phyloP scores from a whole-genome alignment of 345 rosid species.

The Aquilaria yunnanensis region DNA sequence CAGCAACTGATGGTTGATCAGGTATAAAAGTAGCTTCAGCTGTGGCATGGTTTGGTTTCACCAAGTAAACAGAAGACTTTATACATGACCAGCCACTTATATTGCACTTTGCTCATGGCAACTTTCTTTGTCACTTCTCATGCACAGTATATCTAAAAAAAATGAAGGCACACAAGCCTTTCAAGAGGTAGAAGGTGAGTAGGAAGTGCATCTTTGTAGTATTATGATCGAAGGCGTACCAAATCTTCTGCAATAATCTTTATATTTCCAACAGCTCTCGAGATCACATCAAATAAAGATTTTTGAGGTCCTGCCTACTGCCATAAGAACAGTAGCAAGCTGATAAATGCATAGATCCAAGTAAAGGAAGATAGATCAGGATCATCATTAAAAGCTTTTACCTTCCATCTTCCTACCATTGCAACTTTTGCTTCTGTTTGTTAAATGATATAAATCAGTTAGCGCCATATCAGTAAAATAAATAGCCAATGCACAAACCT shows the following conservation, averaged over 20 bases:
- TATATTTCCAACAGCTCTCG: constrained; percentile 60
- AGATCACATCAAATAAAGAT: constrained; percentile 75
- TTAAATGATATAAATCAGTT: constrained; percentile 14
- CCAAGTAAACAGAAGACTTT: too few species aligned
- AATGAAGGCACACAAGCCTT: too few species aligned
- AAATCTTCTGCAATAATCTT: constrained; percentile 88
- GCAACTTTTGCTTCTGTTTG: constrained; percentile 80
- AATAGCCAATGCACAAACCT: constrained; percentile 1
- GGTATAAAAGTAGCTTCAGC: too few species aligned
- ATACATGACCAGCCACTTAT: too few species aligned
- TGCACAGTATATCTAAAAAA: too few species aligned
- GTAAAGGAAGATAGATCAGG: constrained; percentile 11
- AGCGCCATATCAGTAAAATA: constrained; percentile 6
- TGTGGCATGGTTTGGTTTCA: too few species aligned
- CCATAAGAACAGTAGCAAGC: constrained; percentile 30
- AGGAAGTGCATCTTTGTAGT: too few species aligned
- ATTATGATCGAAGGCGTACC: constrained; percentile 37
- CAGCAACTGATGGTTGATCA: too few species aligned
- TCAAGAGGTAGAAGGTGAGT: too few species aligned
- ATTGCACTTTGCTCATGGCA: too few species aligned
- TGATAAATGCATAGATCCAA: constrained; percentile 12
- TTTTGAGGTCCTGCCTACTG: constrained; percentile 96
- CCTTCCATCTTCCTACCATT: constrained; percentile 86
- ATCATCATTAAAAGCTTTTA: constrained; percentile 16
- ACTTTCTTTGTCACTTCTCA: too few species aligned